These are phyloP conservation scores for Physcomitrium patens DNA, from an alignment of 225 moss, liverwort and hornwort genomes.

Conservation along the genomic window DNA sequence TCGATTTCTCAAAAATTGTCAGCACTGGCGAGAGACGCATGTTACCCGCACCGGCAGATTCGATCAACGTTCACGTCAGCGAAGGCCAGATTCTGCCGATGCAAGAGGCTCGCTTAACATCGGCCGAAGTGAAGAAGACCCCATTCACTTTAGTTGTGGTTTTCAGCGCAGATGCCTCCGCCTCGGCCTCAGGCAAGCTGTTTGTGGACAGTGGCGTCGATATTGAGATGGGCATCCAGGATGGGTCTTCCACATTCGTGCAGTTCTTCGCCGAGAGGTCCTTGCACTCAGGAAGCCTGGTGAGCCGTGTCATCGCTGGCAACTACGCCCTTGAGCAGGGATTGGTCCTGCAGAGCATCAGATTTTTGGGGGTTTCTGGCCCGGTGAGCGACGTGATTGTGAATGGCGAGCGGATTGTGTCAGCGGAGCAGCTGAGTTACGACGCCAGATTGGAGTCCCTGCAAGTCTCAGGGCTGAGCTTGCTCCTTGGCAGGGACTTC, in stretches of 20 bases:
- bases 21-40: slow-evolving; percentile 32
- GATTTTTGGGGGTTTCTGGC: slow-evolving; percentile 42
- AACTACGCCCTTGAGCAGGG: slow-evolving; percentile 49
- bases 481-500: slow-evolving; percentile 53
- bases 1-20: slow-evolving; percentile 48
- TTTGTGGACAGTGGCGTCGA: slow-evolving; percentile 73
- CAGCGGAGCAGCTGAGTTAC: slow-evolving; percentile 32
- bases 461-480: slow-evolving; percentile 36
- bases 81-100: slow-evolving; percentile 68
- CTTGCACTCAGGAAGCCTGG: slow-evolving; percentile 24
- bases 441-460: slow-evolving; percentile 28
- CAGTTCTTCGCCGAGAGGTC: slow-evolving; percentile 40
- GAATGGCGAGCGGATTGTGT: slow-evolving; percentile 17
- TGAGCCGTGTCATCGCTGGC: slow-evolving; percentile 43
- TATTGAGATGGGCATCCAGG: slow-evolving; percentile 55
- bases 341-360: slow-evolving; percentile 38
- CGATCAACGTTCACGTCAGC: slow-evolving; percentile 69
- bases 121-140: slow-evolving; percentile 57
- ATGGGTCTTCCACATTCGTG: slow-evolving; percentile 57
- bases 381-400: slow-evolving; percentile 37
- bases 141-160: slow-evolving; percentile 62
- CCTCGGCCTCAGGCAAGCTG: slow-evolving; percentile 55
- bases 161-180: slow-evolving; percentile 30
- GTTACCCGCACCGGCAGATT: slow-evolving; percentile 50
- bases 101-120: slow-evolving; percentile 62